phyloP scores from a whole-genome alignment of 2,329 filamentous ascomycete genomes.

The Colletotrichum salicis region DNA sequence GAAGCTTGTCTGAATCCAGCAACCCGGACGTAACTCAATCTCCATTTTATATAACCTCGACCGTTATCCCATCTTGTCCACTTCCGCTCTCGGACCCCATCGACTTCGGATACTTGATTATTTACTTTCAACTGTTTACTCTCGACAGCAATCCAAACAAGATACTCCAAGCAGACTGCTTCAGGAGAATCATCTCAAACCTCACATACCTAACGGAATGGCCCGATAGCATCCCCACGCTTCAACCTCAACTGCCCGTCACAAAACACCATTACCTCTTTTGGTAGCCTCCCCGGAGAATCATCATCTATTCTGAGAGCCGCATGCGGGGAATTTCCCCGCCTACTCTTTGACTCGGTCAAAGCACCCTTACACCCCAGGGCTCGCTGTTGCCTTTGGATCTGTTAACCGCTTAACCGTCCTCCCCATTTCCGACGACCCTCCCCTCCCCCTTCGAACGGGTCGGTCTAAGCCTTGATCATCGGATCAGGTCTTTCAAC shows the following conservation, averaged over 20 bases:
- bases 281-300: constrained; percentile 33
- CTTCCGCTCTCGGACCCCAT: neutral
- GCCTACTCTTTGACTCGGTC: constrained; percentile 38
- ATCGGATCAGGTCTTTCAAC: constrained; percentile 7
- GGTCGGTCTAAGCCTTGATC: constrained; percentile 19
- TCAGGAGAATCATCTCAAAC: neutral
- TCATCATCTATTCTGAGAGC: constrained; percentile 33
- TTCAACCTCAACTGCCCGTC: constrained; percentile 10
- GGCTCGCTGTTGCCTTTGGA: constrained; percentile 31
- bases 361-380: constrained; percentile 34
- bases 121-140: no score
- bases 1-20: constrained; percentile 8
- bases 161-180: neutral
- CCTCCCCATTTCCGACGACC: constrained; percentile 1
- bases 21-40: constrained; percentile 5
- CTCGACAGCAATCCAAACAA: neutral
- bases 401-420: neutral
- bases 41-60: neutral
- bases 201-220: constrained; percentile 28
- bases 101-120: neutral
- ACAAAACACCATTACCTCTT: constrained; percentile 33
- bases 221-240: constrained; percentile 33
- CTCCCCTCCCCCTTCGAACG: neutral
- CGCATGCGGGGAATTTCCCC: constrained; percentile 39
- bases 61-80: neutral